Percentiles rank a stretch among this genome's conserved stretches.
phyloP scores from a whole-genome alignment of 148 eudicot species.

The Polygonum maritimum region DNA sequence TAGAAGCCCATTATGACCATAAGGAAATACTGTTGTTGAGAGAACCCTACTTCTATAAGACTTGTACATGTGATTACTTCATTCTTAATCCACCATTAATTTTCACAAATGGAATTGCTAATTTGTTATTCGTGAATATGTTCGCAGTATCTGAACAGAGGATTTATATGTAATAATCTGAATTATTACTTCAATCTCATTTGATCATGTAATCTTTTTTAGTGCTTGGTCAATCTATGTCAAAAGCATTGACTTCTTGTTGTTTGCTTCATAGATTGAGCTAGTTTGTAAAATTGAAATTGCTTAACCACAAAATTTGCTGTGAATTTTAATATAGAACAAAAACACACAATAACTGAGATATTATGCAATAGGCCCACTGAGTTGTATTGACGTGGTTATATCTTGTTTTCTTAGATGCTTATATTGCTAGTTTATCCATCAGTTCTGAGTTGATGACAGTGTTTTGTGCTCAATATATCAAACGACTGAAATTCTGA shows the following conservation, averaged over 20 bases:
- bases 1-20: too few relatives aligned
- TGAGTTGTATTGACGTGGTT: background rate
- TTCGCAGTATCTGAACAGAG: too few relatives aligned
- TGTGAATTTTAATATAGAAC: background rate
- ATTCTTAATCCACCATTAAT: too few relatives aligned
- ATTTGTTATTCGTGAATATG: too few relatives aligned
- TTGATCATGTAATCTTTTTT: too few relatives aligned
- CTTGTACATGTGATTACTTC: too few relatives aligned
- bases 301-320: background rate
- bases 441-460: background rate
- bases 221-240: background rate
- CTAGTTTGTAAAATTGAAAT: background rate
- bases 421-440: background rate
- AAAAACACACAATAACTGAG: background rate
- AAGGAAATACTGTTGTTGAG: too few relatives aligned
- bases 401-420: background rate
- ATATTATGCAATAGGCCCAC: background rate
- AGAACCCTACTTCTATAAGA: too few relatives aligned
- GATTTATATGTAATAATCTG: too few relatives aligned
- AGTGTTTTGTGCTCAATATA: background rate
- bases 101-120: too few relatives aligned
- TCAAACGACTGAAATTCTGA: too few relatives aligned
- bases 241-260: background rate
- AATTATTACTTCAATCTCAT: too few relatives aligned
- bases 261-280: background rate